Evolutionary conservation across 331 rosid species (phyloP).

Genomic region (Ulmus americana): DNA sequence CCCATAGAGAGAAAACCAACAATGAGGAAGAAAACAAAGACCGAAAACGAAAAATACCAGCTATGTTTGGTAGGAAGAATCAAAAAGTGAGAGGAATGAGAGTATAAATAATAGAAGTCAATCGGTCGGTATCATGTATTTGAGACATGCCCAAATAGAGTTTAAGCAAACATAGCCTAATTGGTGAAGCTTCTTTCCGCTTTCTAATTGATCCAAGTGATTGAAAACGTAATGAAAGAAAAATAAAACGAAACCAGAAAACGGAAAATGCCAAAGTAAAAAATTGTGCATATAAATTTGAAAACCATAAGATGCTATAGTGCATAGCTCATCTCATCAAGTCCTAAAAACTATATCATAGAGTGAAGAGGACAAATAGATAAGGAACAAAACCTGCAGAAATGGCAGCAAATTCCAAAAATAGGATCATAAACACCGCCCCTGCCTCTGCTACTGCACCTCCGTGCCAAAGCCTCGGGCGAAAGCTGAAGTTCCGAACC

Average conservation of each 20-base stretch:
- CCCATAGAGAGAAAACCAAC: too few species aligned
- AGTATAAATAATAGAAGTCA: too few species aligned
- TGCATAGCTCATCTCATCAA: not conserved
- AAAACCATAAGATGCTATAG: not conserved
- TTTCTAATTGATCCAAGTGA: not conserved
- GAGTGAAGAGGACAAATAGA: not conserved
- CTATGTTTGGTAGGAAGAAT: too few species aligned
- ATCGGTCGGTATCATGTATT: not conserved
- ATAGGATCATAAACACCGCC: constrained; percentile 54
- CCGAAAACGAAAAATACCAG: too few species aligned
- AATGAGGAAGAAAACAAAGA: too few species aligned
- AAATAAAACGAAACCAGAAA: not conserved
- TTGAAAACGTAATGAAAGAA: not conserved
- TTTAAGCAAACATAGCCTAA: not conserved
- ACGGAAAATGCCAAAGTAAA: not conserved
- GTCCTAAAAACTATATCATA: not conserved
- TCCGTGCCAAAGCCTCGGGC: constrained; percentile 34
- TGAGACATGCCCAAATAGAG: not conserved
- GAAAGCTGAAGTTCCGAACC: constrained; percentile 28
- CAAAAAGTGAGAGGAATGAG: too few species aligned
- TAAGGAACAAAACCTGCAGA: constrained; percentile 48
- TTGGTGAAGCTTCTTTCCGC: not conserved
- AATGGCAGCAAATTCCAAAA: constrained; percentile 69
- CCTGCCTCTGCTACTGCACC: constrained; percentile 61
- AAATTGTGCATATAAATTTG: not conserved